Percentiles rank a stretch among this genome's conserved stretches.
phyloP scores from a whole-genome alignment of 306 rosid species.

The Fagus sylvatica region DNA sequence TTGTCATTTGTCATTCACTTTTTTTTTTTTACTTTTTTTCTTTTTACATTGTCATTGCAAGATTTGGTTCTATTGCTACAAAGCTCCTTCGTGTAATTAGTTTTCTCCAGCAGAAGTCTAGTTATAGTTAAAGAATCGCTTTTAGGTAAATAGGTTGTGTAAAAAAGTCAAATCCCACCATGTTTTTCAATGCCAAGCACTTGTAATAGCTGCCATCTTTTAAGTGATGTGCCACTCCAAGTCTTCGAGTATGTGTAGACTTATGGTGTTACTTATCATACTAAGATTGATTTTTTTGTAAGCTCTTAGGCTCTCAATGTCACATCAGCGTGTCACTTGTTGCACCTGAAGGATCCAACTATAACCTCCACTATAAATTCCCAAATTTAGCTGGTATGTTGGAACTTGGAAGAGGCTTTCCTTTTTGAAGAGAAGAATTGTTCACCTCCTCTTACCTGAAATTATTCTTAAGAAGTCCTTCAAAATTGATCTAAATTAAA shows the following conservation, averaged over 20 bases:
- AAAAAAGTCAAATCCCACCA: slow-evolving; percentile 26
- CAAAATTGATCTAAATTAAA: neutral
- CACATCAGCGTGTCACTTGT: slow-evolving; percentile 15
- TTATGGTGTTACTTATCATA: neutral
- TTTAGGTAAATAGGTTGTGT: neutral
- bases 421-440: slow-evolving; percentile 1
- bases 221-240: slow-evolving; percentile 12
- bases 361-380: slow-evolving; percentile 24
- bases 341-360: slow-evolving; percentile 24
- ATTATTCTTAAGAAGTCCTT: neutral
- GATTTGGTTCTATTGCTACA: too few species aligned
- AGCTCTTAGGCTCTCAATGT: slow-evolving; percentile 3
- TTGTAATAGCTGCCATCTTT: slow-evolving; percentile 17
- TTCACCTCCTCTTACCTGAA: neutral
- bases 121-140: too few species aligned
- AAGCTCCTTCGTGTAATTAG: neutral
- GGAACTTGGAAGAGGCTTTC: neutral
- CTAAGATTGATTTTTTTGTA: slow-evolving; percentile 5
- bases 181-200: slow-evolving; percentile 27
- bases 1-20: neutral
- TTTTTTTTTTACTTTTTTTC: neutral
- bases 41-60: neutral
- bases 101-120: neutral
- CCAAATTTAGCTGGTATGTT: slow-evolving; percentile 17
- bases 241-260: neutral